Conservation (phyloP, 1,139 yeast genomes). For the Candida sanyaensis region DNA sequence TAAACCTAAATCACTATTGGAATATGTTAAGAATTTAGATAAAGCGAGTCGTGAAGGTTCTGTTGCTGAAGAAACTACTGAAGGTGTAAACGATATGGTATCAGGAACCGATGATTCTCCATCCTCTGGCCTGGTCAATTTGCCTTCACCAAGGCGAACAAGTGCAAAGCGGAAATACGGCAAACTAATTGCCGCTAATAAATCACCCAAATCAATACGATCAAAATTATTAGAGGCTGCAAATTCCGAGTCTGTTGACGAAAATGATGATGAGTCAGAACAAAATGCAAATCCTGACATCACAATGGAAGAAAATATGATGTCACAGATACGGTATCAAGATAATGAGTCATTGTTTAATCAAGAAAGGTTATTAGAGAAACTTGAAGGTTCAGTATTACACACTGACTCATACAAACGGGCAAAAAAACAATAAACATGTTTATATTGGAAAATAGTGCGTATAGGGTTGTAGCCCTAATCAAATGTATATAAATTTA, state of each 20-base stretch:
- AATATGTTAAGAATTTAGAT: slow-evolving; percentile 26
- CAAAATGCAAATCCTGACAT: slow-evolving; percentile 17
- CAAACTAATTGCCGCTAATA: slow-evolving; percentile 20
- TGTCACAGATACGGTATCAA: slow-evolving; percentile 34
- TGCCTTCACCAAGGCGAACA: slow-evolving; percentile 45
- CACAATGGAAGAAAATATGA: slow-evolving; percentile 22
- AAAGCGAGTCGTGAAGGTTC: slow-evolving; percentile 6
- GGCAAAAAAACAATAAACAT: slow-evolving; percentile 5
- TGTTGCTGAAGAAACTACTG: slow-evolving; percentile 5
- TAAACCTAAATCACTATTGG: slow-evolving; percentile 33
- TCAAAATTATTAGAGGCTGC: slow-evolving; percentile 9
- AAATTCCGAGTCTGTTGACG: background rate
- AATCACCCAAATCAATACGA: slow-evolving; percentile 13
- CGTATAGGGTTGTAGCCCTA: slow-evolving; percentile 12
- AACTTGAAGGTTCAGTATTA: slow-evolving; percentile 16
- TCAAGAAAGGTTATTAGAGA: slow-evolving; percentile 27
- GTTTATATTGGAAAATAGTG: background rate
- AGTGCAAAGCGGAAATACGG: slow-evolving; percentile 38
- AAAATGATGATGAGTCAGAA: slow-evolving; percentile 3
- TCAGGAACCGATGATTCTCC: slow-evolving; percentile 4
- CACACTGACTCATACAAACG: slow-evolving; percentile 1
- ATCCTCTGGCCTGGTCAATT: slow-evolving; percentile 16
- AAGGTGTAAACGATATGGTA: slow-evolving; percentile 1
- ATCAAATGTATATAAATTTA: background rate
- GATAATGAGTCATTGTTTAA: slow-evolving; percentile 29